Evolutionary conservation across 2,329 filamentous ascomycete genomes (phyloP).

Genomic region (Trichoderma koningii): DNA sequence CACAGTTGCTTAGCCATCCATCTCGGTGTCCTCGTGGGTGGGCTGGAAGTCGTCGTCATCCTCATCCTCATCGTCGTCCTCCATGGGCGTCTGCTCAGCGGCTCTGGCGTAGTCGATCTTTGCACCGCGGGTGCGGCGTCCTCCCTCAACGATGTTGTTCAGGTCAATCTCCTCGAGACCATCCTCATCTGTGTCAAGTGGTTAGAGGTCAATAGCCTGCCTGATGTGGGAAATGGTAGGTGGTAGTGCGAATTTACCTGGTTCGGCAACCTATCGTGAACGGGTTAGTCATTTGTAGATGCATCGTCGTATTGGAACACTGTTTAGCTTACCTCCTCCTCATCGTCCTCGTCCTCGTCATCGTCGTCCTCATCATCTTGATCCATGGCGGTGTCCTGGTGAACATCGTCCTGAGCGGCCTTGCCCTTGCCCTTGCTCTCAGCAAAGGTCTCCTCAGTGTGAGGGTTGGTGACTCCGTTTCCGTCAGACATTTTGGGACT

Average conservation of each 20-base stretch:
- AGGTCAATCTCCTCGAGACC: constrained; percentile 90
- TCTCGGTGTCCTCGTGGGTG: constrained; percentile 67
- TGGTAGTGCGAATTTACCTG: constrained; percentile 34
- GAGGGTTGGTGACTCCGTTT: constrained; percentile 52
- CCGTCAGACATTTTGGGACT: constrained; percentile 45
- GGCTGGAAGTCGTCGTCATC: constrained; percentile 71
- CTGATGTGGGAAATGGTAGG: background rate
- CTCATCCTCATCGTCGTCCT: constrained; percentile 80
- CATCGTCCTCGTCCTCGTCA: constrained; percentile 57
- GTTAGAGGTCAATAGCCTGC: constrained; percentile 6
- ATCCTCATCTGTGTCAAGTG: constrained; percentile 58
- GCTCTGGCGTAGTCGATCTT: constrained; percentile 93
- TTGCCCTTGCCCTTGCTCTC: constrained; percentile 89
- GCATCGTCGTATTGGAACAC: background rate
- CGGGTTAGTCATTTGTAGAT: constrained; percentile 31
- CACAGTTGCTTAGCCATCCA: constrained; percentile 48
- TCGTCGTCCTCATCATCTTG: constrained; percentile 76
- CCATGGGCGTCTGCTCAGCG: constrained; percentile 71
- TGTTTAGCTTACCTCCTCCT: constrained; percentile 30
- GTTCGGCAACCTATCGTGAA: constrained; percentile 35
- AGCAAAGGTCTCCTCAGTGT: constrained; percentile 47
- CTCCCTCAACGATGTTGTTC: constrained; percentile 78
- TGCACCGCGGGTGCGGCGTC: constrained; percentile 86
- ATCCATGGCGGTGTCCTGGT: constrained; percentile 67
- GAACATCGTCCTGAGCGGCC: constrained; percentile 53